These are phyloP conservation scores for Corylus americana DNA, from an alignment of 306 rosid genomes.

Conservation along the genomic window DNA sequence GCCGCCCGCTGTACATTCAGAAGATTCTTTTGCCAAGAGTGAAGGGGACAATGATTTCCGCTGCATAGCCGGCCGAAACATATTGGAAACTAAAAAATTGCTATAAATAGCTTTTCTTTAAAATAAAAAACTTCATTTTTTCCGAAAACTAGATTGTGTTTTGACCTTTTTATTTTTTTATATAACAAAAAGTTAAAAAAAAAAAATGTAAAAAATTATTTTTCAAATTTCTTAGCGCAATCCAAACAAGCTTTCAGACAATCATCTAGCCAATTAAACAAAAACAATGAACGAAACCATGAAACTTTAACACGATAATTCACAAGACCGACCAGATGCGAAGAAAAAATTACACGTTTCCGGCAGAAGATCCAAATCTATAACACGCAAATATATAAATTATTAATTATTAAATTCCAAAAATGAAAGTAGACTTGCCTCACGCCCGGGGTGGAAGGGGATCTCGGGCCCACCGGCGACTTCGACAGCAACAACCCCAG, in stretches of 20 bases:
- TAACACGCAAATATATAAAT: not conserved
- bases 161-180: no score
- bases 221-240: no score
- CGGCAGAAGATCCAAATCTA: not conserved
- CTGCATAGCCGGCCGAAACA: not conserved
- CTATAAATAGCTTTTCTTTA: no score
- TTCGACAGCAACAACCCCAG: slow-evolving; percentile 94
- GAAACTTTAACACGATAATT: not conserved
- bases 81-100: not conserved
- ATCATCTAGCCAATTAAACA: no score
- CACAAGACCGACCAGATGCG: not conserved
- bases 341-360: no score
- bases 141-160: no score
- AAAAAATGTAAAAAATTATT: no score
- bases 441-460: slow-evolving; percentile 95
- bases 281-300: not conserved
- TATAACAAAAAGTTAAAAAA: no score
- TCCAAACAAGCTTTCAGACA: no score
- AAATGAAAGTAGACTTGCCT: slow-evolving; percentile 43
- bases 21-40: not conserved
- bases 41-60: not conserved
- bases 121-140: no score
- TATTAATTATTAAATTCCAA: not conserved
- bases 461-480: slow-evolving; percentile 93
- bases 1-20: no score